Conservation (phyloP, 352 stramenopile species). For the Phytopythium sindhum region DNA sequence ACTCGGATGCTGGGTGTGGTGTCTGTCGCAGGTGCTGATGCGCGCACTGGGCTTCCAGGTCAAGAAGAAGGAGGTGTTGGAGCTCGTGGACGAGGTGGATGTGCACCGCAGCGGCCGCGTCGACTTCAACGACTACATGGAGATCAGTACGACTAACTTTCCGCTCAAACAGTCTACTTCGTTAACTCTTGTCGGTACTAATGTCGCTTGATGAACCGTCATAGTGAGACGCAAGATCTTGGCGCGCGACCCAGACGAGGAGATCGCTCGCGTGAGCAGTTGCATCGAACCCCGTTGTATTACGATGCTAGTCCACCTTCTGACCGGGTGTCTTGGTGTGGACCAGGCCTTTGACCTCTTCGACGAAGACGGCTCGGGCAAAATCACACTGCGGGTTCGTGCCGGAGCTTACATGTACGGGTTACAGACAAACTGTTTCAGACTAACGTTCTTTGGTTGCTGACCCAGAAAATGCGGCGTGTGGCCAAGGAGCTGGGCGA, state of each 20-base stretch:
- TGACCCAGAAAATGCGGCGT: constrained; percentile 85
- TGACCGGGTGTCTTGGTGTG: not conserved
- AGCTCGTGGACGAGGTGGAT: constrained; percentile 89
- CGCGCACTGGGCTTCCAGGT: constrained; percentile 91
- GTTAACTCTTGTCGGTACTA: not conserved
- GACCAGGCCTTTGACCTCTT: constrained; percentile 91
- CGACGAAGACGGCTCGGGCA: constrained; percentile 88
- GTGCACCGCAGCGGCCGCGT: constrained; percentile 80
- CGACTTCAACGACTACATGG: constrained; percentile 90
- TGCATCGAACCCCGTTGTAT: too few species aligned
- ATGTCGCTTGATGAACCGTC: constrained; percentile 5
- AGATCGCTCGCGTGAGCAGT: constrained; percentile 80
- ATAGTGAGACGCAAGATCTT: constrained; percentile 79
- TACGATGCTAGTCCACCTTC: not conserved
- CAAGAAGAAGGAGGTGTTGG: constrained; percentile 85
- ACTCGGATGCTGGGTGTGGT: not conserved
- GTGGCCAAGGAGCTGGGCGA: constrained; percentile 92
- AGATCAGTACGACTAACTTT: constrained; percentile 69
- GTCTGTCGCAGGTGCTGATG: constrained; percentile 69
- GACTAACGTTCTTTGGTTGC: not conserved
- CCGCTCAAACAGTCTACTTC: too few species aligned
- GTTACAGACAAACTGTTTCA: not conserved
- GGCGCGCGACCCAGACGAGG: constrained; percentile 87
- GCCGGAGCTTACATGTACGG: not conserved
- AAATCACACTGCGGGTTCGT: constrained; percentile 79